These are phyloP conservation scores for Fragosphaeria purpurea DNA, from an alignment of 2,329 filamentous ascomycete species.

Conservation along the genomic window DNA sequence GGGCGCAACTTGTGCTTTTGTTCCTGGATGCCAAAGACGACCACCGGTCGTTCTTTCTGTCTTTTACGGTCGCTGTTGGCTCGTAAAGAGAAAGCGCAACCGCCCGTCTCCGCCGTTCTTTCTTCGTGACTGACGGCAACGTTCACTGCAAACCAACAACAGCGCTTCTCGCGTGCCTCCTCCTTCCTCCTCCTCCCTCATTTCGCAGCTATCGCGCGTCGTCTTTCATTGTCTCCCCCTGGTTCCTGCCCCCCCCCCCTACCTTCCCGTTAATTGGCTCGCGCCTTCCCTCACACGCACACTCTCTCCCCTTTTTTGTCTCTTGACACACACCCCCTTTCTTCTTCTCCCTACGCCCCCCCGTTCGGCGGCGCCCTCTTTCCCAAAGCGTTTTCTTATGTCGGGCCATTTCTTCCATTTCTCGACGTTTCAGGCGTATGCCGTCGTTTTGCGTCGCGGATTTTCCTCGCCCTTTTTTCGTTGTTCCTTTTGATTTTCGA, in stretches of 20 bases:
- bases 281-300: not conserved
- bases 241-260: not conserved
- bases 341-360: not conserved
- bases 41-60: too few relatives aligned
- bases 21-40: too few relatives aligned
- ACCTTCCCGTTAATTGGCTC: constrained; percentile 4
- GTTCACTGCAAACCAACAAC: too few relatives aligned
- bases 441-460: constrained; percentile 18
- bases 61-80: too few relatives aligned
- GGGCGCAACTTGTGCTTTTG: too few relatives aligned
- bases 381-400: constrained; percentile 7
- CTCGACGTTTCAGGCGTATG: constrained; percentile 20
- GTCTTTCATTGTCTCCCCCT: not conserved
- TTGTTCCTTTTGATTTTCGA: not conserved
- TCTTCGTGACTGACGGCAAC: too few relatives aligned
- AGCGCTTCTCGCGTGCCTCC: not conserved
- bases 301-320: too few relatives aligned
- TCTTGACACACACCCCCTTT: not conserved
- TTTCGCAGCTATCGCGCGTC: not conserved
- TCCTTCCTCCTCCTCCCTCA: not conserved
- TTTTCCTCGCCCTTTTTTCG: constrained; percentile 10
- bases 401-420: constrained; percentile 9
- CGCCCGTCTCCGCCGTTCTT: too few relatives aligned
- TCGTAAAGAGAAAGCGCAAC: too few relatives aligned
- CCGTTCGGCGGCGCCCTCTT: too few relatives aligned